Percentiles rank a stretch among this genome's conserved stretches.
phyloP scores from a whole-genome alignment of 2,329 filamentous ascomycete species.

The Rhynchosporium secalis region DNA sequence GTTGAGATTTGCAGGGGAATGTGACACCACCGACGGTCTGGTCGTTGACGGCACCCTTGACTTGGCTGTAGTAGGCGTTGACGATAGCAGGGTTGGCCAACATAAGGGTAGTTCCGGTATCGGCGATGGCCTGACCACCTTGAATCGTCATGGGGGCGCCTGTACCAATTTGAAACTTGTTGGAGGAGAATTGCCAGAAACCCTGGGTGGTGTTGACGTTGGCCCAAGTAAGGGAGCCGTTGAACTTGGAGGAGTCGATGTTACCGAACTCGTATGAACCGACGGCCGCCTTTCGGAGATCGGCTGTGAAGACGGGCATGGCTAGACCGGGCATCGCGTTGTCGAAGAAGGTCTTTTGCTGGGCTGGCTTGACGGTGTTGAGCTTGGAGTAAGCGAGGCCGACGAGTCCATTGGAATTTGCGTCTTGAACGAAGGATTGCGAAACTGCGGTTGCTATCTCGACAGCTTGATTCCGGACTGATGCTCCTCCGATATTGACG shows the following conservation, averaged over 20 bases:
- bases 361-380: conserved; percentile 40
- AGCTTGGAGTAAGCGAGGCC: conserved; percentile 53
- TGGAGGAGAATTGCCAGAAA: conserved; percentile 58
- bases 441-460: conserved; percentile 41
- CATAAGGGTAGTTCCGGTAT: conserved; percentile 48
- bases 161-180: conserved; percentile 47
- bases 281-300: conserved; percentile 48
- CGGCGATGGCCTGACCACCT: conserved; percentile 49
- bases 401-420: conserved; percentile 57
- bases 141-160: conserved; percentile 60
- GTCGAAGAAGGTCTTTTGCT: conserved; percentile 42
- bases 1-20: conserved; percentile 41
- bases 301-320: conserved; percentile 61
- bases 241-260: conserved; percentile 55
- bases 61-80: conserved; percentile 44
- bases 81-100: conserved; percentile 42
- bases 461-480: conserved; percentile 39
- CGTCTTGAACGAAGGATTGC: conserved; percentile 40
- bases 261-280: conserved; percentile 58
- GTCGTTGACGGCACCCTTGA: conserved; percentile 42
- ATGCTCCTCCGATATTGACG: conserved; percentile 41
- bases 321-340: conserved; percentile 37
- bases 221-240: conserved; percentile 53
- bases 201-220: conserved; percentile 50
- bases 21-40: conserved; percentile 41